Percentiles rank a stretch among this genome's conserved stretches.
phyloP scores from a whole-genome alignment of 768 basidiomycete species.

The Peribolospora baueri region DNA sequence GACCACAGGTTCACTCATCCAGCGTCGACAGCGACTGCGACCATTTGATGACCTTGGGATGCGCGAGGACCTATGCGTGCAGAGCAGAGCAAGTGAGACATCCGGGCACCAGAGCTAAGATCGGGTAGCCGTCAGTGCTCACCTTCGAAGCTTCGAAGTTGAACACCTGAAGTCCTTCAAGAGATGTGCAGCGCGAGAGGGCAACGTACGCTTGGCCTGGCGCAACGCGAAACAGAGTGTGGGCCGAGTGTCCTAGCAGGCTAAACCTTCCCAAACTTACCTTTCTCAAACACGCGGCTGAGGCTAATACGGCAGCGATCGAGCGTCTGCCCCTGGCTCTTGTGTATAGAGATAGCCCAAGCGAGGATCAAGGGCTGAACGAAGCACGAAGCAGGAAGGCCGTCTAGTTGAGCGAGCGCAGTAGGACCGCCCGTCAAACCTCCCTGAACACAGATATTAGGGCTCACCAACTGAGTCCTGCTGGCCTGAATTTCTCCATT shows the following conservation, averaged over 20 bases:
- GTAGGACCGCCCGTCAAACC: not conserved
- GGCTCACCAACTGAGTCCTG: constrained; percentile 38
- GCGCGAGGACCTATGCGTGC: too few relatives aligned
- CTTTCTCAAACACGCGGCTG: constrained; percentile 55
- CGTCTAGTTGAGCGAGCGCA: not conserved
- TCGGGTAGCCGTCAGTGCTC: too few relatives aligned
- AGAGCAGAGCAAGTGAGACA: too few relatives aligned
- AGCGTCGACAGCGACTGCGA: too few relatives aligned
- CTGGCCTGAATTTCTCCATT: constrained; percentile 59
- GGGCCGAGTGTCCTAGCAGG: too few relatives aligned
- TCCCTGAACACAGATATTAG: constrained; percentile 8
- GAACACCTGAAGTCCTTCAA: constrained; percentile 64
- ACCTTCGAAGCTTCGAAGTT: constrained; percentile 56
- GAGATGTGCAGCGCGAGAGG: constrained; percentile 52
- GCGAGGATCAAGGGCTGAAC: constrained; percentile 67
- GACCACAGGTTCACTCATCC: too few relatives aligned
- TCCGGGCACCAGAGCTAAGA: too few relatives aligned
- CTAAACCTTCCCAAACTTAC: constrained; percentile 1
- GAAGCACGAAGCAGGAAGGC: not conserved
- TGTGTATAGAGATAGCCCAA: constrained; percentile 98
- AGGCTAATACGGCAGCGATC: constrained; percentile 87
- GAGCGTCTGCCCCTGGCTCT: constrained; percentile 89
- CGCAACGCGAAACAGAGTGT: not conserved
- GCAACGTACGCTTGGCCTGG: constrained; percentile 15
- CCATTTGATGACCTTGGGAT: too few relatives aligned